Percentiles rank a stretch among this genome's conserved stretches.
phyloP scores from a whole-genome alignment of 495 filamentous ascomycete species.

The Xylaria telfairii region DNA sequence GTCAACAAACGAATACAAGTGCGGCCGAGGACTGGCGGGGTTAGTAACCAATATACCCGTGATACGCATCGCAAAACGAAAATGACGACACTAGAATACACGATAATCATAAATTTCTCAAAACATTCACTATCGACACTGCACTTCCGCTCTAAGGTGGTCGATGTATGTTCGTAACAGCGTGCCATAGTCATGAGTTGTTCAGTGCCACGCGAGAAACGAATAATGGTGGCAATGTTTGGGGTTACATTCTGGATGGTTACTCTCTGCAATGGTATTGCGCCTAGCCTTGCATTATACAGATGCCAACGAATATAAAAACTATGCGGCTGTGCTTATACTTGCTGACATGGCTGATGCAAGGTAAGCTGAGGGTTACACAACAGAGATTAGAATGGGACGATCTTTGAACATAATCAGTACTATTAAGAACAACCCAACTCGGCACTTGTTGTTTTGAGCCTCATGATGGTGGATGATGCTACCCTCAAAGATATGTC shows the following conservation, averaged over 20 bases:
- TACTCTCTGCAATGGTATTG: neutral
- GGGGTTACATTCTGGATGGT: neutral
- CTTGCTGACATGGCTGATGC: neutral
- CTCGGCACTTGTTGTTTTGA: neutral
- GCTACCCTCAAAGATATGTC: neutral
- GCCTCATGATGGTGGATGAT: neutral
- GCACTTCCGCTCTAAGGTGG: neutral
- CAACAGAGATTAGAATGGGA: conserved; percentile 3
- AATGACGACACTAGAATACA: neutral
- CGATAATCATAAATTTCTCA: neutral
- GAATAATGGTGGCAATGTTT: neutral
- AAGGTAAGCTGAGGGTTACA: conserved; percentile 14
- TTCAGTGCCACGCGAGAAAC: neutral
- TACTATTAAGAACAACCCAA: neutral
- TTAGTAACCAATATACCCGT: neutral
- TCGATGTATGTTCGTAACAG: neutral
- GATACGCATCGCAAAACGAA: neutral
- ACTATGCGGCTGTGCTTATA: neutral
- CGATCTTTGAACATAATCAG: neutral
- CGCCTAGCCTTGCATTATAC: neutral
- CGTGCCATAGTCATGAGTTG: neutral
- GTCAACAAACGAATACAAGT: neutral
- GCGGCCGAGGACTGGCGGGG: neutral
- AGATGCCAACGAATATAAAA: conserved; percentile 4
- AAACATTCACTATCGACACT: neutral